Conservation (phyloP, 2,329 filamentous ascomycete species). For the Exophiala mesophila region DNA sequence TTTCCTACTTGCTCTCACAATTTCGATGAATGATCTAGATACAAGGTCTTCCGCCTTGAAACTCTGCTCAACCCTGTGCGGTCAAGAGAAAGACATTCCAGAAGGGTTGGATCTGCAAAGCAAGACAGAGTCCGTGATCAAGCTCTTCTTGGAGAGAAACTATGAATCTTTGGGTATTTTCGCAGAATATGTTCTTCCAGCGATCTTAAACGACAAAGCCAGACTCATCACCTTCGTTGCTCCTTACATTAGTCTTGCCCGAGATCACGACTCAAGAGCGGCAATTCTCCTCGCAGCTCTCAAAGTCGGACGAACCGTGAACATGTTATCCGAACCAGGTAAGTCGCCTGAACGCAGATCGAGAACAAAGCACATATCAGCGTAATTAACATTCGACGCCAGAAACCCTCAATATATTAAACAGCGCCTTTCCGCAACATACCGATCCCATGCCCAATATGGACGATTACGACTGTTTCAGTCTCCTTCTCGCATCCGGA, state of each 20-base stretch:
- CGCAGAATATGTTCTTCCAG: slow-evolving; percentile 23
- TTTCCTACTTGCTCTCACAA: slow-evolving; percentile 20
- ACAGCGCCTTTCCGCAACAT: neutral
- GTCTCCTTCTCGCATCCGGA: slow-evolving; percentile 40
- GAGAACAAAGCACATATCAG: too few relatives aligned
- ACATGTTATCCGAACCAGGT: slow-evolving; percentile 15
- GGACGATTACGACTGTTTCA: slow-evolving; percentile 22
- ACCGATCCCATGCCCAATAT: neutral
- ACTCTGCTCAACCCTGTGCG: slow-evolving; percentile 21
- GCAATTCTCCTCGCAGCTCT: slow-evolving; percentile 19
- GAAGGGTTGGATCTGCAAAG: slow-evolving; percentile 2
- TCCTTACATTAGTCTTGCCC: slow-evolving; percentile 6
- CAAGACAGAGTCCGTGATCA: slow-evolving; percentile 10
- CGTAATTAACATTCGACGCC: too few relatives aligned
- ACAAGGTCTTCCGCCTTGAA: slow-evolving; percentile 25
- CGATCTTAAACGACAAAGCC: slow-evolving; percentile 17
- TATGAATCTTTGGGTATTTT: slow-evolving; percentile 18
- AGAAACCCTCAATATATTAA: slow-evolving; percentile 12
- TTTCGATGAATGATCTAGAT: slow-evolving; percentile 23
- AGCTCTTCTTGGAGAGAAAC: slow-evolving; percentile 19
- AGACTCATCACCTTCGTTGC: slow-evolving; percentile 17
- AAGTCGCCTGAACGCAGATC: too few relatives aligned
- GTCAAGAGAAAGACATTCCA: neutral
- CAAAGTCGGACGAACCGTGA: slow-evolving; percentile 19
- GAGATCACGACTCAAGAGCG: slow-evolving; percentile 6